Base-by-base conservation (phyloP, 345 rosid genomes). In the Salix koriyanagi region DNA sequence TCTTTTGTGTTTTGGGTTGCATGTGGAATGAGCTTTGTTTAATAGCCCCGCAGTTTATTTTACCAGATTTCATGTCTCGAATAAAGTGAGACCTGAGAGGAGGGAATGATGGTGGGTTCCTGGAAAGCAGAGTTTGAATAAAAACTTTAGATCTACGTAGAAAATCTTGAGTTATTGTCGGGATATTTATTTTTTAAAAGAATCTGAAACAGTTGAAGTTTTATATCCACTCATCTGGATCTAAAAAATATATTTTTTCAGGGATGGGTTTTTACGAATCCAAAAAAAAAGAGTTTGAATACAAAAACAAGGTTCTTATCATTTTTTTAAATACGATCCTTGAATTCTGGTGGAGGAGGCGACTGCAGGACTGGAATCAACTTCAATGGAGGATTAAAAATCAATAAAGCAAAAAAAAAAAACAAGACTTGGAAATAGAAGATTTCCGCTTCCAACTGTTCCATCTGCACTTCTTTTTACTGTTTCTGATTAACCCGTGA, bases 171-270 rank as follows among this genome's bases (percentile, higher is more conserved):
- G 4, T 32, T 32, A 0, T 32, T 32, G 5, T 32, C 0, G 0
- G 34, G 4, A 3, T 0, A 0, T 32, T 3, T 32, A 32, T 3
- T 30, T 30, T 30, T 30, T 32, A 0, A 3, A 32, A 32, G 0
- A 32, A 0, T 32, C 5, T 4, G 0, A 4, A 32, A 32, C 0
- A 4, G 34, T 4, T 0, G 0, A 0, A 34, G 6, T 34, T 34
- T 34, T 34, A 4, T 4, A 4, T 4, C 0, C 1, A 34, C 0
- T 34, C 1, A 34, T 0, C 5, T 34, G 1, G 36, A 4, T 1
- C 1, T 34, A 34, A 0, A 0, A 32, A 32, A 4, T 32, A 32
- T 4, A 0, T 32, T 32, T 32, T 4, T 4, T 4, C 0, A 4
- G 0, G 5, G 2, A 2, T 2, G 0, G 0, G 4, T 32, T 32